Evolutionary conservation across 2,329 filamentous ascomycete genomes (phyloP).

Genomic region (Leptographium flavum): DNA sequence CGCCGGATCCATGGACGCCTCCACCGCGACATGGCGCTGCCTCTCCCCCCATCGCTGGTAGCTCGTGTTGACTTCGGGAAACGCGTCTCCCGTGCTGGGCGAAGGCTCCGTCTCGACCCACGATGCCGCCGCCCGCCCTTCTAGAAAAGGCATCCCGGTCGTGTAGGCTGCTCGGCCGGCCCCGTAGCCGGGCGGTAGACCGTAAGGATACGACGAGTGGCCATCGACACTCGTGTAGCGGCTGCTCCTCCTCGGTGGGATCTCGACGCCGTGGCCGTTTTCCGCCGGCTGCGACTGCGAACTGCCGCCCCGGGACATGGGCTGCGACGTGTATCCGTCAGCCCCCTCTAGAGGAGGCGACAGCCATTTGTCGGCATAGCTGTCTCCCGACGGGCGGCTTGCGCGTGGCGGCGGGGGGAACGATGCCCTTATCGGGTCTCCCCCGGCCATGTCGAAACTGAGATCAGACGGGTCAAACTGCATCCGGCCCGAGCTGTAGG

Average conservation of each 20-base stretch:
- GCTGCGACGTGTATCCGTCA: conserved; percentile 31
- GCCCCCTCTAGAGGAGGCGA: background rate
- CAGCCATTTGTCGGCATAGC: conserved; percentile 2
- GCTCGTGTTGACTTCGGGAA: conserved; percentile 17
- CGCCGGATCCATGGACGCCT: background rate
- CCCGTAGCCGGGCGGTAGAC: background rate
- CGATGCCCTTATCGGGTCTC: conserved; percentile 13
- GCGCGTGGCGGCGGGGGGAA: conserved; percentile 4
- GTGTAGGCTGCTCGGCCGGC: background rate
- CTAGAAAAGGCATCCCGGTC: conserved; percentile 13
- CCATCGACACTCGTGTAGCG: too few species aligned
- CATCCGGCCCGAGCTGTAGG: conserved; percentile 12
- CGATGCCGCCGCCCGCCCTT: conserved; percentile 16
- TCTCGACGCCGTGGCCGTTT: background rate
- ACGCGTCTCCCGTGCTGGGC: conserved; percentile 17
- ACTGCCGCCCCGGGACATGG: conserved; percentile 33
- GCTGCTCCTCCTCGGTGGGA: background rate
- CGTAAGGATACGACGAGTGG: background rate
- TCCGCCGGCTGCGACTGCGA: conserved; percentile 18
- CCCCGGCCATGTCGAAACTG: conserved; percentile 4
- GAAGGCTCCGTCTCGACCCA: conserved; percentile 31
- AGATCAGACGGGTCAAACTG: conserved; percentile 12
- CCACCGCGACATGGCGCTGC: background rate
- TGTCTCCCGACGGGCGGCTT: background rate
- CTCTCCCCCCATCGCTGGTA: conserved; percentile 16